Percentiles rank a stretch among this genome's conserved stretches.
Evolutionary conservation across 129 eudicot species (phyloP).

Genomic region (Solidago caesia): DNA sequence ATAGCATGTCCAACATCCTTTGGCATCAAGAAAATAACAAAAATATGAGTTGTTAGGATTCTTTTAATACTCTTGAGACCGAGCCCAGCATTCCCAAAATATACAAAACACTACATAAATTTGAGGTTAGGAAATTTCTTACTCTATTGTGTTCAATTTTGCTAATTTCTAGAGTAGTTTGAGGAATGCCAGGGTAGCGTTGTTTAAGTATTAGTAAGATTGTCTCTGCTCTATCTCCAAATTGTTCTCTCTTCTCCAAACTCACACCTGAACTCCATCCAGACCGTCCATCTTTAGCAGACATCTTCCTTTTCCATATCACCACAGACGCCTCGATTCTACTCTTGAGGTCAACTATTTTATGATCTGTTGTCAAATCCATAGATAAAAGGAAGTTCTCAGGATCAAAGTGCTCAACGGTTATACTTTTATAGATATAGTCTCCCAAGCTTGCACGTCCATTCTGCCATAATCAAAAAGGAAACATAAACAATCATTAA

Average conservation of each 20-base stretch:
- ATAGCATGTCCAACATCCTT: constrained; percentile 93
- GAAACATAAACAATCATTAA: constrained; percentile 6
- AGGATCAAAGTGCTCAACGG: constrained; percentile 79
- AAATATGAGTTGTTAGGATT: not conserved
- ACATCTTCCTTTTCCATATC: constrained; percentile 90
- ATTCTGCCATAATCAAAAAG: constrained; percentile 47
- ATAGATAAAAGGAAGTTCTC: constrained; percentile 55
- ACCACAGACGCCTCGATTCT: constrained; percentile 93
- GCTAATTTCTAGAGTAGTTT: constrained; percentile 15
- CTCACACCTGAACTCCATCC: constrained; percentile 89
- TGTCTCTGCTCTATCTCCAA: constrained; percentile 56
- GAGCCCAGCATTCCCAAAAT: not conserved
- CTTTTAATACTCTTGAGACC: not conserved
- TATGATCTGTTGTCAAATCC: constrained; percentile 84
- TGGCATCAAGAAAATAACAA: constrained; percentile 18
- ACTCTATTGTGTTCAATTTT: constrained; percentile 64
- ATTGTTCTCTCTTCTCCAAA: constrained; percentile 75
- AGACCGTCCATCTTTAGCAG: constrained; percentile 77
- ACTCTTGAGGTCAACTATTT: constrained; percentile 86
- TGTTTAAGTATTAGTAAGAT: constrained; percentile 19
- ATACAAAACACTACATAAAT: not conserved
- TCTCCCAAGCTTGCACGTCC: constrained; percentile 95
- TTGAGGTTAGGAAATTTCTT: constrained; percentile 26
- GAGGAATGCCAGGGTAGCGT: constrained; percentile 18
- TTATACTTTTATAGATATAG: constrained; percentile 66